Evolutionary conservation across 495 filamentous ascomycete species (phyloP), one percentile per base, ranked within the genome.

Genomic region (Saxophila tyrrhenica): DNA sequence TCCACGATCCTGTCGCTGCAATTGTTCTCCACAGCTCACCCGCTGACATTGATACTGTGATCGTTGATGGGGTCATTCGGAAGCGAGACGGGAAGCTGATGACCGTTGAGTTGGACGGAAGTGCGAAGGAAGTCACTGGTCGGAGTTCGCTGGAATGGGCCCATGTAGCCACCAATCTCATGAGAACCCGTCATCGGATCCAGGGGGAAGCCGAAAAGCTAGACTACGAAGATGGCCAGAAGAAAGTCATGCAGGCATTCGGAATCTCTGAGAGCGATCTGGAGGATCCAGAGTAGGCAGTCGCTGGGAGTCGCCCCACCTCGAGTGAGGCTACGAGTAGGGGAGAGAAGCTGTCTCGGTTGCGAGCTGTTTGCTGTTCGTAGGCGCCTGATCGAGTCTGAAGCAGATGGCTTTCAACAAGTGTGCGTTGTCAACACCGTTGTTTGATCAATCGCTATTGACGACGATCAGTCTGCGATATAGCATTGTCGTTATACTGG

Each of bases 1-100:
- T 72, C 69, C 58, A 46, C 20, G 75, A 79, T 52, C 73, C 75
- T 2, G 71, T 79, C 25, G 73, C 75, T 11, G 76, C 76, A 0
- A 65, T 79, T 10, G 66, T 79, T 2, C 57, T 79, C 49, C 75
- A 78, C 50, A 67, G 71, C 0, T 72, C 66, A 32, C 67, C 73
- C 10, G 73, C 70, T 1, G 74, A 79, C 54, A 61, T 79, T 23
- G 62, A 71, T 38, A 62, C 68, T 35, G 75, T 78, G 11, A 53
- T 77, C 25, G 71, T 77, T 1, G 72, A 73, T 58, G 75, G 75
- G 23, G 54, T 64, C 58, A 71, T 72, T 24, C 39, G 50, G 10
- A 57, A 57, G 22, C 15, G 23, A 9, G 22, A 48, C 39, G 48
- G 48, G 20, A 51, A 46, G 23, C 48, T 57, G 16, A 7, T 54